These are phyloP conservation scores for Fusarium veterinarium DNA, from an alignment of 2,329 filamentous ascomycete species.

Conservation along the genomic window DNA sequence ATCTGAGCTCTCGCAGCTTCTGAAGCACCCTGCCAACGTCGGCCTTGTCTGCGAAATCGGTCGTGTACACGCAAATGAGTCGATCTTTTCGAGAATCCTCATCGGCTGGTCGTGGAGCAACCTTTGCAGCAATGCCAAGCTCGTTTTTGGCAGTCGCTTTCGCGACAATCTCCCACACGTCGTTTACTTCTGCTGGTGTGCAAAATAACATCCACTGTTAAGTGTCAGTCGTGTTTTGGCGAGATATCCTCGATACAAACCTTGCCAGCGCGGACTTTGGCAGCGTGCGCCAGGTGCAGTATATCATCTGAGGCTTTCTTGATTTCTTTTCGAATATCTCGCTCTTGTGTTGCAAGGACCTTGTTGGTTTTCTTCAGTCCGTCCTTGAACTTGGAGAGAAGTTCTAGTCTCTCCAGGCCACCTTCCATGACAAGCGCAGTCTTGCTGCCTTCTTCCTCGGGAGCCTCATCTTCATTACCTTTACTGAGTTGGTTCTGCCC, in stretches of 20 bases:
- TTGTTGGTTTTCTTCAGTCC: conserved; percentile 55
- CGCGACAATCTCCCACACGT: conserved; percentile 74
- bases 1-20: conserved; percentile 69
- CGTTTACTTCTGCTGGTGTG: conserved; percentile 63
- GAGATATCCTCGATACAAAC: conserved; percentile 49
- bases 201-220: conserved; percentile 81
- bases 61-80: conserved; percentile 82
- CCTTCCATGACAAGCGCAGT: conserved; percentile 62
- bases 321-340: conserved; percentile 62
- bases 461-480: conserved; percentile 62
- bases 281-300: conserved; percentile 68
- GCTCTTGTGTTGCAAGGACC: conserved; percentile 52
- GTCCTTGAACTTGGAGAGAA: conserved; percentile 61
- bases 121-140: conserved; percentile 79
- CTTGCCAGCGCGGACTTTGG: conserved; percentile 74
- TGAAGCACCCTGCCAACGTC: conserved; percentile 77
- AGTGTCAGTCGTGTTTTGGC: conserved; percentile 45
- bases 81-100: conserved; percentile 57
- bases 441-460: conserved; percentile 59
- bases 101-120: conserved; percentile 65
- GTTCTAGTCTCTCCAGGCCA: conserved; percentile 62
- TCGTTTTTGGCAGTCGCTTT: conserved; percentile 74
- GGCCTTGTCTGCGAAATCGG: conserved; percentile 74
- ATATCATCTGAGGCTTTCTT: conserved; percentile 65
- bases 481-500: conserved; percentile 52